Base-by-base conservation (phyloP, 2,329 filamentous ascomycete species). In the Pseudocercospora vitis region DNA sequence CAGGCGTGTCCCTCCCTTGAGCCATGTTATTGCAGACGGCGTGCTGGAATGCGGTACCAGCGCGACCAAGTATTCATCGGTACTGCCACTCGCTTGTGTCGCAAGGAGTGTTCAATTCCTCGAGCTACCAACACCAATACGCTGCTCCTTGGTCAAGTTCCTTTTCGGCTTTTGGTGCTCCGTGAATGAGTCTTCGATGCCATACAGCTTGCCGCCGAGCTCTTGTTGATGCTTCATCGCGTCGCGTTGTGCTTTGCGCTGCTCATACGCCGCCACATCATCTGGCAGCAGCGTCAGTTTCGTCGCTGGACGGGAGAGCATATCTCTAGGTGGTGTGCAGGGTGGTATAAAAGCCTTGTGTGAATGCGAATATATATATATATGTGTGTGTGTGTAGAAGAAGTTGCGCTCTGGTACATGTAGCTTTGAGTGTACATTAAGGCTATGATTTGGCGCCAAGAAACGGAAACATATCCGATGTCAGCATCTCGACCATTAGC, bases 251-350 rank as follows among this genome's bases (percentile, higher is more conserved):
- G 52, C 50, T 50, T 69, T 64, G 23, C 67, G 67, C 40, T 65
- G 61, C 50, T 71, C 67, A 48, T 68, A 71, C 8, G 60, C 62
- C 8, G 59, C 53, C 18, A 71, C 60, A 48, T 71, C 70, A 14
- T 70, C 68, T n/a, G 61, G 55, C 11, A 65, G 68, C 18, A 71
- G 63, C 6, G 61, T 61, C 39, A 71, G 67, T 39, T 68, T 70
- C 7, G 70, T 71, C 4, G 69, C 56, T 32, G 67, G 67, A 12
- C 70, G 66, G 23, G 68, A 69, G 2, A 71, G 60, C 70, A 71
- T 71, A 18, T 26, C n/a, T n/a, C n/a, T n/a, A n/a, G n/a, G n/a
- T n/a, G n/a, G n/a, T n/a, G n/a, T n/a, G n/a, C n/a, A n/a, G n/a
- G n/a, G n/a, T n/a, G n/a, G n/a, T n/a, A n/a, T n/a, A n/a, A n/a